These are phyloP conservation scores for Linaria vulgaris DNA, from an alignment of 257 asterid species.

Conservation along the genomic window DNA sequence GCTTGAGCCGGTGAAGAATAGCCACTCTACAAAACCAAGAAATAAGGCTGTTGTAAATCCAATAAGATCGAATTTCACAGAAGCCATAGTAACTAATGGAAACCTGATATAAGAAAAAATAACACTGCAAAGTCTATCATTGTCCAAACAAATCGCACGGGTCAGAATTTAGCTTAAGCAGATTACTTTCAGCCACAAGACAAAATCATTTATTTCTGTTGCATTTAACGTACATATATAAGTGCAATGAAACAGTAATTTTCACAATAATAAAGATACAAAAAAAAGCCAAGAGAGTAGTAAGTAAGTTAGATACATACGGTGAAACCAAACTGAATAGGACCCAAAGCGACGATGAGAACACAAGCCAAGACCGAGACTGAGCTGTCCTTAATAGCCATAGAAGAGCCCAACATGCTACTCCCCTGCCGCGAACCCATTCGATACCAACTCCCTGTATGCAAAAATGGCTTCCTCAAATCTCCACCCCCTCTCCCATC, in stretches of 20 bases:
- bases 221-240: too few relatives aligned
- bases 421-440: conserved; percentile 69
- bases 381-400: conserved; percentile 47
- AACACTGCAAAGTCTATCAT: not conserved
- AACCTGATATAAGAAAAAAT: not conserved
- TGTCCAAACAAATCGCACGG: conserved; percentile 13
- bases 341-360: conserved; percentile 64
- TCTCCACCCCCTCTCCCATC: conserved; percentile 72
- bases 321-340: conserved; percentile 69
- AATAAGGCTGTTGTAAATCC: conserved; percentile 11
- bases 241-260: conserved; percentile 24
- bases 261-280: not conserved
- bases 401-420: conserved; percentile 58
- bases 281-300: conserved; percentile 4
- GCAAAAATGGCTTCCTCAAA: conserved; percentile 59
- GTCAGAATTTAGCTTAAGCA: not conserved
- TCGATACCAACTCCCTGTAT: conserved; percentile 70
- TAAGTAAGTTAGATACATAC: conserved; percentile 24
- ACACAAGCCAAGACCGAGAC: conserved; percentile 63
- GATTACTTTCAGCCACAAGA: too few relatives aligned
- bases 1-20: conserved; percentile 87
- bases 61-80: not conserved
- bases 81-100: conserved; percentile 1
- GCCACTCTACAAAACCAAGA: conserved; percentile 61
- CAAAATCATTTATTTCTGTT: too few relatives aligned